Evolutionary conservation across 2,329 filamentous ascomycete species (phyloP), one percentile per base, ranked within the genome.

Genomic region (Phialophora chinensis): DNA sequence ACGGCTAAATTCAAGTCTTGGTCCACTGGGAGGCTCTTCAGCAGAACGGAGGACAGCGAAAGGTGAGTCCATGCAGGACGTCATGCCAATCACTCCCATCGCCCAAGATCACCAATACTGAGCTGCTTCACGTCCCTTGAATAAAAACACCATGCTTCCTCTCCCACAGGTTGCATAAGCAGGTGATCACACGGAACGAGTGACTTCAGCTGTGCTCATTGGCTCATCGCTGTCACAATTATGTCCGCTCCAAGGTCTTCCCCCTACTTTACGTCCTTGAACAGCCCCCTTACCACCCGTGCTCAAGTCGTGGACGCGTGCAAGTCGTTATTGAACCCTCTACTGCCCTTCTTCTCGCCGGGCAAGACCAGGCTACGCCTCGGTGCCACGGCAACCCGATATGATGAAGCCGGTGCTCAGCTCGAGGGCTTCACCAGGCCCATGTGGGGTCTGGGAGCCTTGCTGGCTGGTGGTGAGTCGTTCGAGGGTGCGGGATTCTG

Each of bases 391-490:
- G 90, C 90, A 20, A 91, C 91, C 23, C 83, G 90, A 29, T 93
- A 93, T 76, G 91, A 93, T 74, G 88, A 92, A 76, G 86, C 87
- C 1, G 91, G 90, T 8, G 90, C 90, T 1, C 90, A 93, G 74
- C 85, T 93, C 38, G 91, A 94, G 78, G 90, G 90, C 27, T 88
- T 89, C 73, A 89, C 88, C 53, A 86, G 91, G 1, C 91, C 91
- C 0, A 82, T 93, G 59, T 93, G 91, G 91, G 91, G 88, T 1
- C 79, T 93, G 20, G 88, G 89, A 2, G 87, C 88, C 17, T 80
- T 93, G 17, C 80, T 93, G 6, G 90, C 87, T 7, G 90, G 91
- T 7, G 87, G 86, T 5, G 88, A 87, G 59, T 79, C 85, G 47
- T 93, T 91, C 74, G 79, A 82, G 12, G 87, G 86, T 1, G 86